Conservation (phyloP, 1,284 basidiomycete genomes). For the Irpex sp. region DNA sequence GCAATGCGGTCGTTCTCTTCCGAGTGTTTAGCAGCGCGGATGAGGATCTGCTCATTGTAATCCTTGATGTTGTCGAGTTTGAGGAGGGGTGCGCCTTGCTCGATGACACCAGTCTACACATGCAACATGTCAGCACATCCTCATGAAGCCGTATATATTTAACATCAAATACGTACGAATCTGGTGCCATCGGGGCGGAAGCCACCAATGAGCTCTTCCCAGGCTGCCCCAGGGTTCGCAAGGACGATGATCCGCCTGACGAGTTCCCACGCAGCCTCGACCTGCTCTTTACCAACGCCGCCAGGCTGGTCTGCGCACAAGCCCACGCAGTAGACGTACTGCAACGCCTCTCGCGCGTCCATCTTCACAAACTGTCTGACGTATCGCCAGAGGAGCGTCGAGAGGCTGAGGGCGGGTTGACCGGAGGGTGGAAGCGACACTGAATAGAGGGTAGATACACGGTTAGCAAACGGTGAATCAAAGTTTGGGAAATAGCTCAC, state of each 20-base stretch:
- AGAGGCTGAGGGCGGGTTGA: slow-evolving; percentile 77
- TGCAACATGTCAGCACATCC: not conserved
- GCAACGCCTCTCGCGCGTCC: slow-evolving; percentile 90
- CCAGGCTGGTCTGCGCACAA: slow-evolving; percentile 76
- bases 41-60: slow-evolving; percentile 83
- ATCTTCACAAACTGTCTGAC: slow-evolving; percentile 88
- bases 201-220: slow-evolving; percentile 89
- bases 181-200: slow-evolving; percentile 86
- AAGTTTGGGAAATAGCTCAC: slow-evolving; percentile 42
- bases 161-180: slow-evolving; percentile 48
- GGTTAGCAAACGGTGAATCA: no score
- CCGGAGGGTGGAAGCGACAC: slow-evolving; percentile 62
- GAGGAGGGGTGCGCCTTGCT: slow-evolving; percentile 78
- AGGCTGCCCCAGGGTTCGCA: slow-evolving; percentile 80
- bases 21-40: slow-evolving; percentile 74
- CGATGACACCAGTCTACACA: slow-evolving; percentile 78
- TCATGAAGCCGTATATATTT: no score
- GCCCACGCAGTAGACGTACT: slow-evolving; percentile 92
- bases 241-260: slow-evolving; percentile 87
- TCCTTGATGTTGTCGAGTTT: slow-evolving; percentile 68
- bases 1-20: slow-evolving; percentile 78
- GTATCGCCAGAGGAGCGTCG: slow-evolving; percentile 90
- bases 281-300: slow-evolving; percentile 76
- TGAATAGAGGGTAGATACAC: slow-evolving; percentile 22
- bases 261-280: slow-evolving; percentile 84